Evolutionary conservation across 2,329 filamentous ascomycete genomes (phyloP).

Genomic region (Gnomoniopsis smithogilvyi): DNA sequence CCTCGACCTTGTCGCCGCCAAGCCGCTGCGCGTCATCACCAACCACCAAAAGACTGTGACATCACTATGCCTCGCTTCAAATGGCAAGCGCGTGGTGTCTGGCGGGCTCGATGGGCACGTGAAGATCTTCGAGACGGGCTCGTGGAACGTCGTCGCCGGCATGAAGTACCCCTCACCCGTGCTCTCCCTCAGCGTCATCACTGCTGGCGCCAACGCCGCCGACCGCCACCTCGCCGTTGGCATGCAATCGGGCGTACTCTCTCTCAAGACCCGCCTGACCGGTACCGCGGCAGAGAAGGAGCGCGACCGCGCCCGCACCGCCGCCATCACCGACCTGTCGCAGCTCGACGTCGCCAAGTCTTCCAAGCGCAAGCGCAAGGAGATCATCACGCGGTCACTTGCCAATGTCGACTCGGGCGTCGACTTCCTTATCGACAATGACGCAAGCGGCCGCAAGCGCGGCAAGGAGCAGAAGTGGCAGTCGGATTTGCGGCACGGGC

Average conservation of each 20-base stretch:
- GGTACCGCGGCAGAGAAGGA: constrained; percentile 77
- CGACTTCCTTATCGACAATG: constrained; percentile 84
- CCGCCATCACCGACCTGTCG: constrained; percentile 76
- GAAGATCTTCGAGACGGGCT: constrained; percentile 91
- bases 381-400: constrained; percentile 49
- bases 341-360: constrained; percentile 67
- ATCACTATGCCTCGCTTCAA: constrained; percentile 75
- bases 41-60: constrained; percentile 99
- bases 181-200: constrained; percentile 75
- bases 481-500: constrained; percentile 71
- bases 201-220: constrained; percentile 62
- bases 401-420: constrained; percentile 81
- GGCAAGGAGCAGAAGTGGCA: constrained; percentile 74
- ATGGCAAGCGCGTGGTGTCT: constrained; percentile 76
- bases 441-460: constrained; percentile 43
- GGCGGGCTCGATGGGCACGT: constrained; percentile 93
- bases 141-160: constrained; percentile 95
- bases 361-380: constrained; percentile 63
- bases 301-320: constrained; percentile 73
- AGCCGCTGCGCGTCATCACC: constrained; percentile 79
- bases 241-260: constrained; percentile 91
- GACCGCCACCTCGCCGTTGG: constrained; percentile 94
- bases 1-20: constrained; percentile 86
- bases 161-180: constrained; percentile 92
- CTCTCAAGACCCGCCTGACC: constrained; percentile 82